phyloP scores from a whole-genome alignment of 2,329 filamentous ascomycete genomes.

The Metarhizium anisopliae region DNA sequence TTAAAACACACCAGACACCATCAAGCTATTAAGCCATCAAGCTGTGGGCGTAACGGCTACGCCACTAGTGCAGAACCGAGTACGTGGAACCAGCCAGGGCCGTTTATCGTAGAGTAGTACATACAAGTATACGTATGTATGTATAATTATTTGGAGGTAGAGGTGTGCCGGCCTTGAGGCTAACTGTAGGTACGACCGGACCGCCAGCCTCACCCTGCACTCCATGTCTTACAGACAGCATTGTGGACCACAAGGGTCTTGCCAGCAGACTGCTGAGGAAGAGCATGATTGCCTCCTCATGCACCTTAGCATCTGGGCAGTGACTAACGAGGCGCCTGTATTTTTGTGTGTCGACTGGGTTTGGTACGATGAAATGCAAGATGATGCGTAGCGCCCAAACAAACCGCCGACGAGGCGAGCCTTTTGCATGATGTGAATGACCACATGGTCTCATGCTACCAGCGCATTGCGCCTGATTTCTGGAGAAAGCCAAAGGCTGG shows the following conservation, averaged over 20 bases:
- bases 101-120: neutral
- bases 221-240: neutral
- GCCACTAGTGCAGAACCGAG: constrained; percentile 4
- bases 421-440: neutral
- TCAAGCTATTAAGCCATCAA: neutral
- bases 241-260: neutral
- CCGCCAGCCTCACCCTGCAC: neutral
- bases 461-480: neutral
- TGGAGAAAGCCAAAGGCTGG: neutral
- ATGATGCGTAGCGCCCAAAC: neutral
- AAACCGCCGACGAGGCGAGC: neutral
- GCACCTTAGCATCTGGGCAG: neutral
- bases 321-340: neutral
- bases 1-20: neutral
- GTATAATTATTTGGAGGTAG: neutral
- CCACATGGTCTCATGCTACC: neutral
- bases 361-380: neutral
- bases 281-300: neutral
- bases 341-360: neutral
- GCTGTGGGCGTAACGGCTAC: neutral
- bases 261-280: neutral
- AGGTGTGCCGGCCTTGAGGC: neutral
- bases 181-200: neutral
- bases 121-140: neutral
- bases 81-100: constrained; percentile 6